phyloP scores from a whole-genome alignment of 306 rosid genomes.

The Lathyrus aphaca region DNA sequence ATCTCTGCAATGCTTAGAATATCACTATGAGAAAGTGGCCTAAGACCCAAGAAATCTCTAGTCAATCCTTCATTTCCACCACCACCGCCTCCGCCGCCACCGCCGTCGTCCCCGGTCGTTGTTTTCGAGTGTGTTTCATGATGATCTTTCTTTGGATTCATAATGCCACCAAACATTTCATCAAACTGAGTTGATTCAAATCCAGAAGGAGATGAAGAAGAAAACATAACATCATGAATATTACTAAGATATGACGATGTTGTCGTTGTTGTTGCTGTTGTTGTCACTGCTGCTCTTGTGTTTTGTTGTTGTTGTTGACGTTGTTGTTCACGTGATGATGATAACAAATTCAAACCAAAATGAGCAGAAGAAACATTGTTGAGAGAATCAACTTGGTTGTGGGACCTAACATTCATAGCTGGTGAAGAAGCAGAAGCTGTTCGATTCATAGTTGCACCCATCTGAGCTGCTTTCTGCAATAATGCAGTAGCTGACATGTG shows the following conservation, averaged over 20 bases:
- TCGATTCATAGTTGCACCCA: constrained; percentile 73
- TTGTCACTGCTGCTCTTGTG: neutral
- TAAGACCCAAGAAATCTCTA: constrained; percentile 87
- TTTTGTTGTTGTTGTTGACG: neutral
- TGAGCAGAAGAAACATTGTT: neutral
- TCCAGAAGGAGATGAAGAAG: constrained; percentile 53
- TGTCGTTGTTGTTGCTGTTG: neutral
- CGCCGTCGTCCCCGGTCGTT: neutral
- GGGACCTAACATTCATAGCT: constrained; percentile 50
- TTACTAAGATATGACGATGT: constrained; percentile 1
- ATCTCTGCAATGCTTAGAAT: constrained; percentile 72
- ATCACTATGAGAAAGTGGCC: constrained; percentile 71
- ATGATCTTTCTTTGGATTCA: constrained; percentile 41
- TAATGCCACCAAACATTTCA: constrained; percentile 60
- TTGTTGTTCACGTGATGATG: constrained; percentile 51
- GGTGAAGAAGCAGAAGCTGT: constrained; percentile 38
- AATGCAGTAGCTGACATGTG: constrained; percentile 98
- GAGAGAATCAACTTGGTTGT: constrained; percentile 38
- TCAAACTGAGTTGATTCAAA: constrained; percentile 46
- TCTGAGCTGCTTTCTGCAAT: constrained; percentile 95
- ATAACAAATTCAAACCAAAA: constrained; percentile 46
- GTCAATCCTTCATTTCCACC: constrained; percentile 71
- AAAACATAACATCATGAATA: constrained; percentile 56
- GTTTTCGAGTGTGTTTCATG: constrained; percentile 7
- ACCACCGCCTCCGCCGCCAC: neutral